Conservation (phyloP, 2,329 filamentous ascomycete species). For the Cercospora nicotianae region DNA sequence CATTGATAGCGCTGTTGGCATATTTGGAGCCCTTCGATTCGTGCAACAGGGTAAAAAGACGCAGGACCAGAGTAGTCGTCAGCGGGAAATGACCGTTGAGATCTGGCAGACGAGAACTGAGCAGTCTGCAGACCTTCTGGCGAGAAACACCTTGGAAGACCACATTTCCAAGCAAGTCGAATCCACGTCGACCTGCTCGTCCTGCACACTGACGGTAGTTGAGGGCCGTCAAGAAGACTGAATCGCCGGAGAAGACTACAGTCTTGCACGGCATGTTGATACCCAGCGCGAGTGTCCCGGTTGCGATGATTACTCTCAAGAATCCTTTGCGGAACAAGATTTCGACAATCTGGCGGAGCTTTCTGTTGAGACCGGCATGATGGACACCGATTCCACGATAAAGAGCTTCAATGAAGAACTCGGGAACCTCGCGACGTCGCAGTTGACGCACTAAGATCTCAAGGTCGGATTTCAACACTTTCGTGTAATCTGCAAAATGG, state of each 20-base stretch:
- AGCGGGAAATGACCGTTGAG: conserved; percentile 77
- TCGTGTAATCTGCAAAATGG: conserved; percentile 65
- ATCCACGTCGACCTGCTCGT: conserved; percentile 75
- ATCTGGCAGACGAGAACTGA: conserved; percentile 72
- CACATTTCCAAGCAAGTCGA: conserved; percentile 77
- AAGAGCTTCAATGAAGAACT: conserved; percentile 61
- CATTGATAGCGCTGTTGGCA: conserved; percentile 62
- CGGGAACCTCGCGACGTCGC: conserved; percentile 51
- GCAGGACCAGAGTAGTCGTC: conserved; percentile 69
- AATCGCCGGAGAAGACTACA: conserved; percentile 74
- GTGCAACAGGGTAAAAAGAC: conserved; percentile 66
- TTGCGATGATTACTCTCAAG: conserved; percentile 69
- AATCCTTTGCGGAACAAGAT: conserved; percentile 73
- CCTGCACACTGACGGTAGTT: conserved; percentile 77
- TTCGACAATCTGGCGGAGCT: conserved; percentile 72
- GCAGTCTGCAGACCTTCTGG: conserved; percentile 64
- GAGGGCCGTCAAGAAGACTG: conserved; percentile 69
- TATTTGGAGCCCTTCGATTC: conserved; percentile 64
- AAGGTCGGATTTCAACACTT: conserved; percentile 59
- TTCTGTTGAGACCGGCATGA: conserved; percentile 76
- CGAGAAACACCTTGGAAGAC: conserved; percentile 68
- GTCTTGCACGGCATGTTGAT: conserved; percentile 86
- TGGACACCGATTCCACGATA: conserved; percentile 72
- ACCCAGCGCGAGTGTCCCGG: conserved; percentile 72
- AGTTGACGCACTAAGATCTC: conserved; percentile 56